These are phyloP conservation scores for Claviceps cyperi DNA, from an alignment of 2,329 filamentous ascomycete species.

Conservation along the genomic window DNA sequence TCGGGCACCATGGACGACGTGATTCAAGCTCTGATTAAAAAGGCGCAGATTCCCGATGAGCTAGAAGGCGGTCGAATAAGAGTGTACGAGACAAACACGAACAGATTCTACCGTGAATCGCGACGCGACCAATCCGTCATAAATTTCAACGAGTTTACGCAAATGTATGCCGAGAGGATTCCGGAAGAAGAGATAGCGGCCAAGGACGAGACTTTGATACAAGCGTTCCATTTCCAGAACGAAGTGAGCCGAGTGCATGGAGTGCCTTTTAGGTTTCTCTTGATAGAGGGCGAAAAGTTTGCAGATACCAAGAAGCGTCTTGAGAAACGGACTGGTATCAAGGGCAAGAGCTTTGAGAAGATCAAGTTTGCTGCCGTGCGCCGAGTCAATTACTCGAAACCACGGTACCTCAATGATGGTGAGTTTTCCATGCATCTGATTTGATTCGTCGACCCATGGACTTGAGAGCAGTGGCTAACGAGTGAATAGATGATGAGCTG, in stretches of 20 bases:
- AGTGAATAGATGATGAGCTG: constrained; percentile 40
- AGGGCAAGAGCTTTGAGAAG: constrained; percentile 97
- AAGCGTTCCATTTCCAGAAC: constrained; percentile 84
- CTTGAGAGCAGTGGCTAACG: background rate
- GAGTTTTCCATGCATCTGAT: constrained; percentile 22
- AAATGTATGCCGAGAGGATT: constrained; percentile 66
- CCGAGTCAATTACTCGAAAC: constrained; percentile 58
- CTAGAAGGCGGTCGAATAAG: constrained; percentile 53
- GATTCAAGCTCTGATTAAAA: constrained; percentile 61
- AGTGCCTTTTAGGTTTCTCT: constrained; percentile 77
- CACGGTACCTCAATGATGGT: constrained; percentile 81
- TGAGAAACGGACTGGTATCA: constrained; percentile 82
- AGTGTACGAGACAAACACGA: constrained; percentile 68
- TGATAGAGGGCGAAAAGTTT: constrained; percentile 79
- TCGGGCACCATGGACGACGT: constrained; percentile 70
- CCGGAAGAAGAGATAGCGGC: constrained; percentile 56
- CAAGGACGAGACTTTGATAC: constrained; percentile 47
- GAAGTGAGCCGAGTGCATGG: constrained; percentile 76
- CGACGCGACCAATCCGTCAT: constrained; percentile 56
- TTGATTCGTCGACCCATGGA: background rate
- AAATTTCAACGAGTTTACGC: constrained; percentile 73
- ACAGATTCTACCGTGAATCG: constrained; percentile 74
- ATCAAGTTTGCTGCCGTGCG: constrained; percentile 85
- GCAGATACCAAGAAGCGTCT: constrained; percentile 88
- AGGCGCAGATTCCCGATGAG: constrained; percentile 66